Conservation (phyloP, 805 yeast genomes). For the Blastobotrys muscicola region DNA sequence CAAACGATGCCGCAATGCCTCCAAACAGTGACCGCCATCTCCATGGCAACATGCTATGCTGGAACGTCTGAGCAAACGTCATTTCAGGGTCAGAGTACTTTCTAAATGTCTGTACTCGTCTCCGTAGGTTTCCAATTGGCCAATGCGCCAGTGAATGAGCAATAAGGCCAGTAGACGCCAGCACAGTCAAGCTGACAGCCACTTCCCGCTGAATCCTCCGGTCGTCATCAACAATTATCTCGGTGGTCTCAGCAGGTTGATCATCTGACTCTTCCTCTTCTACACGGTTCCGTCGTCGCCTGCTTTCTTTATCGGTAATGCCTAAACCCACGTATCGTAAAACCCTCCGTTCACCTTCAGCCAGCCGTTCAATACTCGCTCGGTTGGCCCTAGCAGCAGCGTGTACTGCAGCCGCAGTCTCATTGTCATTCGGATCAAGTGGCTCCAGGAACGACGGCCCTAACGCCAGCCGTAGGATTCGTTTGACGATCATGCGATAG, state of each 20-base stretch:
- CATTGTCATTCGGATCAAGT: conserved; percentile 4
- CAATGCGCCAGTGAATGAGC: conserved; percentile 5
- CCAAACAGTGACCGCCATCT: conserved; percentile 1
- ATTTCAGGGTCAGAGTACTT: neutral
- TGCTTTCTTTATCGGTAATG: neutral
- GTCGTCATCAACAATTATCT: too few relatives aligned
- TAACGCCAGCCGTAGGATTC: conserved; percentile 17
- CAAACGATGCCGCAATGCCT: conserved; percentile 2
- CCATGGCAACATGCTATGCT: neutral
- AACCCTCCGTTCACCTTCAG: conserved; percentile 7
- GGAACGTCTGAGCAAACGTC: too few relatives aligned
- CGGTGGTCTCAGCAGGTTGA: too few relatives aligned
- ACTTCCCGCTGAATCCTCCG: too few relatives aligned
- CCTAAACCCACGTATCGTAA: conserved; percentile 9
- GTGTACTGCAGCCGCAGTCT: neutral
- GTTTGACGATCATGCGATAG: conserved; percentile 14
- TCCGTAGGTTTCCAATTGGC: conserved; percentile 5
- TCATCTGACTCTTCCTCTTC: neutral
- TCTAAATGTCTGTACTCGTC: conserved; percentile 4
- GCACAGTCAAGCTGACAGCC: too few relatives aligned
- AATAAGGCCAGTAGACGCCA: neutral
- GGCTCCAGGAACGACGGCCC: conserved; percentile 17
- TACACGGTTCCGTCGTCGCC: neutral
- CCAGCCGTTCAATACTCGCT: conserved; percentile 2
- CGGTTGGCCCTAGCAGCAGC: conserved; percentile 5